phyloP scores from a whole-genome alignment of 352 stramenopile species.

The Plasmopara halstedii region DNA sequence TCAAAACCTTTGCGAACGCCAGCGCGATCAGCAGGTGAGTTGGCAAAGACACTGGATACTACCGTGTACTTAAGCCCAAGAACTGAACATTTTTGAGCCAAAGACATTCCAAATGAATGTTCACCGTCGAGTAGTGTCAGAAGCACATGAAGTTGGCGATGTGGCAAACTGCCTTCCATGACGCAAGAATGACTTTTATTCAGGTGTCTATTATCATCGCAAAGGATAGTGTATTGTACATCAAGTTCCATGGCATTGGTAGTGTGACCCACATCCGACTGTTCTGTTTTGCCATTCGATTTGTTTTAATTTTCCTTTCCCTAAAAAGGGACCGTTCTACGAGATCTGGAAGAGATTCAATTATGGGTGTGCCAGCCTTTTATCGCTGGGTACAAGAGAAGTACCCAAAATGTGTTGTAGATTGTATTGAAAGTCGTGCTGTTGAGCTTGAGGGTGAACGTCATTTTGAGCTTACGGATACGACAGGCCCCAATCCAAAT shows the following conservation, averaged over 20 bases:
- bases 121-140: constrained; percentile 40
- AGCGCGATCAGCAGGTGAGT: constrained; percentile 47
- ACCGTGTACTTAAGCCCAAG: constrained; percentile 27
- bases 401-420: constrained; percentile 97
- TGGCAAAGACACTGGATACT: constrained; percentile 48
- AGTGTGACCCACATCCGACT: constrained; percentile 2
- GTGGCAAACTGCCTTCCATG: neutral
- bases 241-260: neutral
- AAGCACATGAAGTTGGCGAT: constrained; percentile 22
- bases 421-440: constrained; percentile 73
- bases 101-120: constrained; percentile 62
- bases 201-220: too few relatives aligned
- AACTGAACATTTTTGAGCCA: constrained; percentile 26
- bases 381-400: constrained; percentile 99
- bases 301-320: constrained; percentile 8
- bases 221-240: neutral
- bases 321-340: neutral
- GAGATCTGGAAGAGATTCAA: neutral
- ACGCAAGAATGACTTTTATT: neutral
- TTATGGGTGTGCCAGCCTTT: constrained; percentile 98
- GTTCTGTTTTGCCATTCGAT: constrained; percentile 19
- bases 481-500: constrained; percentile 88
- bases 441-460: constrained; percentile 73
- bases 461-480: constrained; percentile 76
- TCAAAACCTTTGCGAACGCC: constrained; percentile 39